Evolutionary conservation across 371 early-diverging fungal species (phyloP), one percentile per base, ranked within the genome.

Genomic region (Lichtheimia ramosa): DNA sequence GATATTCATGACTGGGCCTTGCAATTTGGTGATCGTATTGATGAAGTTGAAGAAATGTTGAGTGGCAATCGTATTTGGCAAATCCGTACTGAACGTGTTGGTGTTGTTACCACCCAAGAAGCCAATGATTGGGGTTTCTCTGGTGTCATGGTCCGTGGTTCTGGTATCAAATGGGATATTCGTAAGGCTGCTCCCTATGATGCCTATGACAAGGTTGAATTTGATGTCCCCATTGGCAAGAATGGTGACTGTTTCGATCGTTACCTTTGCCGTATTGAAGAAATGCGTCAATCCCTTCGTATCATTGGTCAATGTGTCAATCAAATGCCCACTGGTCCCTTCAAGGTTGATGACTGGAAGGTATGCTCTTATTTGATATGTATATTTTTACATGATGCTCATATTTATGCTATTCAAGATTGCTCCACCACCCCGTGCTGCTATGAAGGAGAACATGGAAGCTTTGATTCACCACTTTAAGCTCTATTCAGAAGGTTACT

Each of bases 391-490:
- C 5, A 8, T 8, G n/a, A 34, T 34, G 34, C 34, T 34, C 10
- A 34, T 34, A 8, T 8, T 10, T 8, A 34, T 34, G 2, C 10
- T 10, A 34, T 34, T 34, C 34, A 25, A 70, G 89, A 91, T 97
- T 61, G 82, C 91, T n/a, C 96, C 98, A 54, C 98, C 98, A 49
- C 89, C 92, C 34, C 89, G 98, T 63, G 89, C 89, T 42, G 81
- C 84, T 70, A 98, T 98, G 98, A 98, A 98, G 88, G 92, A 95
- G 76, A 88, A 89, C 78, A 98, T 98, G 98, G 97, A 97, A 74
- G 95, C 96, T 16, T 81, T 98, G 61, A 97, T 98, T 63, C 96
- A 96, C 71, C 98, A 98, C 83, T 98, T 98, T 74, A 98, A 98
- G 83, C 83, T 97, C 42, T 98, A 91, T 82, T 95, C 96, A 27